Base-by-base conservation (phyloP, 1,139 yeast species). In the Diutina mesorugosa region DNA sequence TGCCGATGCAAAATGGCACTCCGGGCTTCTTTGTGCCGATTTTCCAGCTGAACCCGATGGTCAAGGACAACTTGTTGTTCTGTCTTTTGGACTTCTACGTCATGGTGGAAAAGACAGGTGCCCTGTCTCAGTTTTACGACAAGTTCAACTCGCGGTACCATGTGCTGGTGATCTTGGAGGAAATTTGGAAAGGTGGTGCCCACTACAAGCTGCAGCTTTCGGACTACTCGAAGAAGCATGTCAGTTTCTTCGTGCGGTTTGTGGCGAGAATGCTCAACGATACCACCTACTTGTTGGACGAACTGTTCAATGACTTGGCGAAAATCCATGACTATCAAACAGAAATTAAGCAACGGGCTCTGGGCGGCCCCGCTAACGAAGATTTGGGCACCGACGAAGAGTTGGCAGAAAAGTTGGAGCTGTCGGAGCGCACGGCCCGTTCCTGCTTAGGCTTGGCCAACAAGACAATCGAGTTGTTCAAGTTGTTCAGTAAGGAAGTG, bases 221-320 rank as follows among this genome's bases (percentile, higher is more conserved):
- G 50, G 71, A 76, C 58, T 93, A 89, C 66, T 83, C 96, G 10
- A 73, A 72, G 45, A 70, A 78, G 55, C 80, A 84, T 63, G 85
- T 86, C 45, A 90, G 87, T 57, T 93, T 93, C 65, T 93, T 95
- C 66, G 85, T 93, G 55, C 77, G 95, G 64, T 90, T 93, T 66
- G 89, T 93, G 60, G 99, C 99, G 0, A 79, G 97, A 68, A 85
- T 93, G 87, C 76, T 93, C 66, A 95, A 93, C 69, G 99, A 93
- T 69, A 85, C 95, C 10, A 93, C 99, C 0, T 93, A 85, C 66
- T 75, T 95, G 61, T 74, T 93, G 59, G 99, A 95, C 69, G 99
- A 95, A 69, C 87, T 97, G 1, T 78, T 93, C 60, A 81, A 87
- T 57, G 89, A 88, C 65, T 76, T 93, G 60, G 79, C 84, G 47